phyloP scores from a whole-genome alignment of 306 rosid species.

The Abrus precatorius region DNA sequence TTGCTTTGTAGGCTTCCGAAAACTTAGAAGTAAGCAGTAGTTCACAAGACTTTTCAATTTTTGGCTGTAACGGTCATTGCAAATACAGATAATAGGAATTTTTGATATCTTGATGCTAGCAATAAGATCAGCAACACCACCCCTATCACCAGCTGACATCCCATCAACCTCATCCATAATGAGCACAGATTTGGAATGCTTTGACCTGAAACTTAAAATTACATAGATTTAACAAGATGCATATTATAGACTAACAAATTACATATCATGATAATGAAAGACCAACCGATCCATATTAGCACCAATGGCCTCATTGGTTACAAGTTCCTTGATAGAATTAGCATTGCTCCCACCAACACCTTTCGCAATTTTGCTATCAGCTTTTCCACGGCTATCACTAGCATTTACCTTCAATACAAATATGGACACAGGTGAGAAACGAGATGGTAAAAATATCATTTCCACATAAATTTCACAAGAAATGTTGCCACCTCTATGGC shows the following conservation, averaged over 20 bases:
- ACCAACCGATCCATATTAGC: slow-evolving; percentile 68
- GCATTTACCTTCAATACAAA: slow-evolving; percentile 84
- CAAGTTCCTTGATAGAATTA: slow-evolving; percentile 87
- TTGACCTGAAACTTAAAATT: slow-evolving; percentile 69
- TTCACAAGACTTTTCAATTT: slow-evolving; percentile 94
- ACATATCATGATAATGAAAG: slow-evolving; percentile 45
- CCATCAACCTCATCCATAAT: slow-evolving; percentile 99
- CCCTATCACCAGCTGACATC: slow-evolving; percentile 99
- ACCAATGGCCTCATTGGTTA: slow-evolving; percentile 72
- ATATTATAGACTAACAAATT: slow-evolving; percentile 33
- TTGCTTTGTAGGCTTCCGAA: slow-evolving; percentile 92
- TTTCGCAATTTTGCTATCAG: slow-evolving; percentile 87
- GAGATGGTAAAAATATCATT: slow-evolving; percentile 24
- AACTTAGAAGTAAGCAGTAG: slow-evolving; percentile 91
- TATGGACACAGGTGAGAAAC: slow-evolving; percentile 35
- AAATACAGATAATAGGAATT: slow-evolving; percentile 96
- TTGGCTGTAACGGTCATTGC: slow-evolving; percentile 98
- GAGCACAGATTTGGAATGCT: slow-evolving; percentile 80
- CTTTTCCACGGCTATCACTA: slow-evolving; percentile 96
- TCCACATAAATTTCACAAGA: slow-evolving; percentile 39
- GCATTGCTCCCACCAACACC: slow-evolving; percentile 95
- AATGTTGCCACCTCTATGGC: slow-evolving; percentile 76
- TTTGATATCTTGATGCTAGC: slow-evolving; percentile 90
- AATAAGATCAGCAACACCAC: slow-evolving; percentile 97
- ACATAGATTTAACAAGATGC: slow-evolving; percentile 34